Base-by-base conservation (phyloP, 805 yeast genomes). In the Nakazawaea wickerhamii region DNA sequence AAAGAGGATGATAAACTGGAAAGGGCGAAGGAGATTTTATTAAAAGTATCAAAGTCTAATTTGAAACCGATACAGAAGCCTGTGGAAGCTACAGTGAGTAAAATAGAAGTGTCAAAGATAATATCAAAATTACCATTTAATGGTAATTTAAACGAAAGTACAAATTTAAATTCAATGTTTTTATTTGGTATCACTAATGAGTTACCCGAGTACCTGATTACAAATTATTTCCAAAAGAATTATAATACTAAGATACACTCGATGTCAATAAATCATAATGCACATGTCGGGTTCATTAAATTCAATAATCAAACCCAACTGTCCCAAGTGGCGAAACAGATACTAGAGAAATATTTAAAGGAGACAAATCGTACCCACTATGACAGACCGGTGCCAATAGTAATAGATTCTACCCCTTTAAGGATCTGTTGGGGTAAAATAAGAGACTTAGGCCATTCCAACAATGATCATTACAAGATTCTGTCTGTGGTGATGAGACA, bases 151-250 rank as follows among this genome's bases (percentile, higher is more conserved):
- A 81, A 0, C 60, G 61, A 26, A 71, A 72, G 40, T 46, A 54
- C 4, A 51, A 59, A 0, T 53, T 75, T n/a, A 71, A 68, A 40
- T n/a, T 72, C 89, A 0, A 73, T 88, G 41, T 88, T 89, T 55
- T 55, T 89, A 15, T 85, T 81, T 60, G 96, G 96, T 1, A 66
- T 87, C 15, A 80, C 74, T 46, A 75, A 77, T 4, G 77, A 78
- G 13, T 55, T 82, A 5, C 82, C 95, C 0, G 87, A 81, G 51
- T 80, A 79, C 58, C 62, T 64, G 40, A 64, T 88, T 13, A 55
- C 75, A 14, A 76, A 76, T 6, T 67, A 58, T 47, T 77, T 82
- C 43, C 64, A 64, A 28, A 55, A 43, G 19, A 42, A 62, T 20
- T 57, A 57, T 27, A 60, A 53, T 44, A 84, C 84, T 1, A 55